Base-by-base conservation (phyloP, 2,329 filamentous ascomycete species). In the Hortaea werneckii region DNA sequence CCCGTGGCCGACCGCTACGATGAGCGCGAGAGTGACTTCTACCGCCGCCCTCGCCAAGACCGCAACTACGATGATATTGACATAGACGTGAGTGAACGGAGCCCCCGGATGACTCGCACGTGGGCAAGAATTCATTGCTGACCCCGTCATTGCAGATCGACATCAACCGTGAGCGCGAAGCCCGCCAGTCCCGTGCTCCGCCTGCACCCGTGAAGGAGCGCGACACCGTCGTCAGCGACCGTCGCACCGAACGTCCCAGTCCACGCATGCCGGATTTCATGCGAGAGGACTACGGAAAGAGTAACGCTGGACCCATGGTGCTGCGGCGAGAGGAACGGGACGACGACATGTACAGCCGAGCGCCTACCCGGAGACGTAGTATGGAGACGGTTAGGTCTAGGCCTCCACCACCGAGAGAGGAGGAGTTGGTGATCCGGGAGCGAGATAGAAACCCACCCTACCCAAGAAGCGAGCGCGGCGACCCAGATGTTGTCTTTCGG, bases 41-140 rank as follows among this genome's bases (percentile, higher is more conserved):
- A 64, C 45, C 56, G 64, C 40, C 58, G 62, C 8, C 43, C 43
- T n/a, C 63, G 65, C n/a, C 55, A 59, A 44, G 60, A 63, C 32
- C 64, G 65, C 42, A 69, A 70, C 54, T 73, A 73, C 52, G 70
- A 73, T 12, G 72, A 75, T 29, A 61, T 73, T 39, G 73, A 77
- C 47, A 49, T 73, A 38, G 73, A 76, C 52, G 20, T 20, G 20
- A 20, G 20, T 20, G 20, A 20, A 2, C 20, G 20, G 20, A 20
- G 2, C 20, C 20, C 20, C 20, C 20, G 20, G 20, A 20, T 20
- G 20, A 20, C 20, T 20, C 20, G 20, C 20, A 20, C 20, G 20
- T 20, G 20, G 20, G 20, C 20, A 20, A 20, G 20, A 20, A 2
- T 4, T 20, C 4, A 4, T 20, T 20, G 20, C 20, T 20, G 20